These are phyloP conservation scores for Pestalotiopsis sp. DNA, from an alignment of 2,329 filamentous ascomycete species.

Conservation along the genomic window DNA sequence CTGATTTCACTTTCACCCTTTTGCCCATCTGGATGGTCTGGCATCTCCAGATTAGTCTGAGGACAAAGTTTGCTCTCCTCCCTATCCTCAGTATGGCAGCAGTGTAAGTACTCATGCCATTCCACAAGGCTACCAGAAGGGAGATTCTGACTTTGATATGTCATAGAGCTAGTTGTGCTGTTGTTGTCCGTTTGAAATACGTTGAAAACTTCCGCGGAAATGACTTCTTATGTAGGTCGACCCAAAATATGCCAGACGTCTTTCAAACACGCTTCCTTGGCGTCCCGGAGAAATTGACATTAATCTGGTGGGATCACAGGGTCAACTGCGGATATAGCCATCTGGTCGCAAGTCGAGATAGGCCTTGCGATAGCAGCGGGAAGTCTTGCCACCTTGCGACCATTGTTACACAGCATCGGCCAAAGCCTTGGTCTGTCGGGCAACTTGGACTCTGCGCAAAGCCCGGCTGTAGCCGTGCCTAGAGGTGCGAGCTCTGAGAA, in stretches of 20 bases:
- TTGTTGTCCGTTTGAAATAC: conserved; percentile 21
- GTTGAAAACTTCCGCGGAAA: conserved; percentile 18
- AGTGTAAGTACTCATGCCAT: conserved; percentile 19
- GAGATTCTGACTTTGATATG: background rate
- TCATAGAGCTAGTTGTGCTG: conserved; percentile 20
- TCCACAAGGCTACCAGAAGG: background rate
- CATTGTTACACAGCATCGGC: conserved; percentile 17
- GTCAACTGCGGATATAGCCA: conserved; percentile 25
- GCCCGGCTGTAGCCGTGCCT: background rate
- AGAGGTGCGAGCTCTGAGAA: background rate
- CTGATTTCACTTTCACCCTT: conserved; percentile 43
- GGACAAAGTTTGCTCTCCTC: conserved; percentile 45
- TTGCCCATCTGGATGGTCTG: conserved; percentile 48
- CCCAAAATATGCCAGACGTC: background rate
- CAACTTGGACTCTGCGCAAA: background rate
- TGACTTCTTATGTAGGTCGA: conserved; percentile 20
- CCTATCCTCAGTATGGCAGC: conserved; percentile 52
- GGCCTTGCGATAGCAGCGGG: conserved; percentile 33
- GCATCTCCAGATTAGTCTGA: conserved; percentile 47
- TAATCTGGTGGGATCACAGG: background rate
- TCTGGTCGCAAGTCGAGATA: conserved; percentile 34
- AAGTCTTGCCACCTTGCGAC: conserved; percentile 30
- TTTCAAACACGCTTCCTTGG: background rate
- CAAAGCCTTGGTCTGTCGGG: background rate
- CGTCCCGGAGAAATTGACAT: background rate